Conservation (phyloP, 306 rosid species). For the Quercus aquifolioides region DNA sequence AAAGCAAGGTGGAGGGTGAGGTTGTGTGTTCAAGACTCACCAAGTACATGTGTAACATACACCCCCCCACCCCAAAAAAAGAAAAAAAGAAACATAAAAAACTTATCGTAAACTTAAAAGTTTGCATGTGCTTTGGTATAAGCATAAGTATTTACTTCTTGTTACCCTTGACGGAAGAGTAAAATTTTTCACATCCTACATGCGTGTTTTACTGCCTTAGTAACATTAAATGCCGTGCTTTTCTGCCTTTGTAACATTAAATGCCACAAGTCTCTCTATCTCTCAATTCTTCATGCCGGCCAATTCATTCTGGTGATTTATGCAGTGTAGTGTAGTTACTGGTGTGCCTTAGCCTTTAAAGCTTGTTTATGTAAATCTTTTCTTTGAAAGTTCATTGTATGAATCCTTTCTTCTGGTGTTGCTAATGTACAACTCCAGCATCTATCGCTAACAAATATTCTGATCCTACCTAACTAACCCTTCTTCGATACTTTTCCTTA, state of each 20-base stretch:
- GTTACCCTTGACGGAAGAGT: background rate
- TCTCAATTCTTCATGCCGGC: background rate
- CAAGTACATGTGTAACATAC: no score
- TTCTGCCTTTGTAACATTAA: background rate
- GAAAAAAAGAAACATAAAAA: no score
- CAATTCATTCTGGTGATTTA: background rate
- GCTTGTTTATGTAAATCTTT: background rate
- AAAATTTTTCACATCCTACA: background rate
- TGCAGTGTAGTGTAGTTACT: background rate
- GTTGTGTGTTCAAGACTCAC: no score
- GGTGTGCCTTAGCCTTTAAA: background rate
- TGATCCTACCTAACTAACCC: background rate
- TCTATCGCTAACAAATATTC: background rate
- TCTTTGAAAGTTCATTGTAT: background rate
- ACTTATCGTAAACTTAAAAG: no score
- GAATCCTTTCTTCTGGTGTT: background rate
- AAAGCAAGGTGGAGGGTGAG: no score
- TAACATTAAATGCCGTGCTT: background rate
- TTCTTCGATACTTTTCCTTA: no score
- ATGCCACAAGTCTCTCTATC: background rate
- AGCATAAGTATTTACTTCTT: background rate
- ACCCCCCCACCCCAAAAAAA: fast-evolving
- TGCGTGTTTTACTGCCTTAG: background rate
- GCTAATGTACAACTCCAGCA: background rate
- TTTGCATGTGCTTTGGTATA: background rate